Evolutionary conservation across 345 rosid species (phyloP).

Genomic region (Odontarrhena argentea): DNA sequence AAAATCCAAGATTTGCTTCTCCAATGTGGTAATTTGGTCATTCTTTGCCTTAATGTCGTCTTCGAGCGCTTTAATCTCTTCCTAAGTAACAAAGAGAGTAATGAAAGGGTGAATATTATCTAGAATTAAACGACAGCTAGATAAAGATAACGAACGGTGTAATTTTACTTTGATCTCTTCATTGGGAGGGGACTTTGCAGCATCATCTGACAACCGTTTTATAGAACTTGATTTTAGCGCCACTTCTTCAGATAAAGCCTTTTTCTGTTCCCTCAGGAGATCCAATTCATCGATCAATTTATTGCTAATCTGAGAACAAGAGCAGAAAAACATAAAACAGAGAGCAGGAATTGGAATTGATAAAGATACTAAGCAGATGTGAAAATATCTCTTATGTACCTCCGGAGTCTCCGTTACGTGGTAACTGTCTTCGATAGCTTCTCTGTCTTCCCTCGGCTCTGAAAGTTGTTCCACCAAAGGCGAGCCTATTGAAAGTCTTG

Average conservation of each 20-base stretch:
- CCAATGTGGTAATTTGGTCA: constrained; percentile 74
- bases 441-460: constrained; percentile 68
- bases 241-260: constrained; percentile 84
- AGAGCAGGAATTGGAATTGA: constrained; percentile 17
- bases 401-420: constrained; percentile 77
- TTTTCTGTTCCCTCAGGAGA: constrained; percentile 90
- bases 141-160: constrained; percentile 21
- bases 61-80: constrained; percentile 64
- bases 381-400: constrained; percentile 48
- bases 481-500: constrained; percentile 82
- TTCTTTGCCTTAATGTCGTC: constrained; percentile 79
- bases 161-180: constrained; percentile 63
- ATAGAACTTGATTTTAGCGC: constrained; percentile 85
- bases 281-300: constrained; percentile 81
- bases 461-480: constrained; percentile 67
- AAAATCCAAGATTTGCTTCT: constrained; percentile 76
- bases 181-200: constrained; percentile 66
- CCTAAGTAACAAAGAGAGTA: constrained; percentile 49
- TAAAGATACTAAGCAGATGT: neutral
- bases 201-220: constrained; percentile 79
- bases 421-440: constrained; percentile 64
- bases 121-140: constrained; percentile 24
- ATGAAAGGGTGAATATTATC: constrained; percentile 27
- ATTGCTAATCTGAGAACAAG: constrained; percentile 64
- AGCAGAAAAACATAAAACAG: constrained; percentile 4